Conservation (phyloP, 2,329 filamentous ascomycete species). For the Penicillium glabrum region DNA sequence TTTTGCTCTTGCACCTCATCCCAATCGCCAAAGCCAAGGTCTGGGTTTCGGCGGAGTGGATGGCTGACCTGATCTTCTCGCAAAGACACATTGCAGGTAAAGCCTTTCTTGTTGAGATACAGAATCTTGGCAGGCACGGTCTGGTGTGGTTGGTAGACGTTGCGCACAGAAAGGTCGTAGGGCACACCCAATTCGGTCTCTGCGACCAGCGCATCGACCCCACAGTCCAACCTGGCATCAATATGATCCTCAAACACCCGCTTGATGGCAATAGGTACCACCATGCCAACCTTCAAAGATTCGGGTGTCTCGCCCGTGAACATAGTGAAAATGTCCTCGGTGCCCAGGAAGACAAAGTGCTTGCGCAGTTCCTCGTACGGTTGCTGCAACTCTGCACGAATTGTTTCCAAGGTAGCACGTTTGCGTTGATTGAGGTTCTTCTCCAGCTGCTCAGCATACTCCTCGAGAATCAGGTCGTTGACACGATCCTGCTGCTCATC, state of each 20-base stretch:
- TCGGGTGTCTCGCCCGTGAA: constrained; percentile 89
- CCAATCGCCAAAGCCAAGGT: constrained; percentile 80
- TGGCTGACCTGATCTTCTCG: constrained; percentile 76
- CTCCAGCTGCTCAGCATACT: constrained; percentile 94
- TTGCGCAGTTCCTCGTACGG: constrained; percentile 93
- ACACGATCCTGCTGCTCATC: constrained; percentile 93
- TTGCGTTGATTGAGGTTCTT: constrained; percentile 91
- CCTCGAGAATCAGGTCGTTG: constrained; percentile 92
- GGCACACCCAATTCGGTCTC: constrained; percentile 76
- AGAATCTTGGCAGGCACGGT: constrained; percentile 85
- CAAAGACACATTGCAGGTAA: constrained; percentile 79
- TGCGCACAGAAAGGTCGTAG: constrained; percentile 66
- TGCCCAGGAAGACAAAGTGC: constrained; percentile 67
- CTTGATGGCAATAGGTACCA: constrained; percentile 84
- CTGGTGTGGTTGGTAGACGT: constrained; percentile 75
- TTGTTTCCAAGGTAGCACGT: constrained; percentile 92
- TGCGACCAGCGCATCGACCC: constrained; percentile 85
- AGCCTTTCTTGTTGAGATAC: constrained; percentile 82
- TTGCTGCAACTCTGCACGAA: constrained; percentile 85
- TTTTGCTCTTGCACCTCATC: constrained; percentile 77
- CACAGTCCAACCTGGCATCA: constrained; percentile 90
- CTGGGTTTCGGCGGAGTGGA: constrained; percentile 67
- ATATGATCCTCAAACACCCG: constrained; percentile 90
- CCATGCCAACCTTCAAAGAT: constrained; percentile 84
- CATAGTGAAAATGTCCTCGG: constrained; percentile 91